phyloP scores from a whole-genome alignment of 805 yeast species.

The Yarrowia deformans region DNA sequence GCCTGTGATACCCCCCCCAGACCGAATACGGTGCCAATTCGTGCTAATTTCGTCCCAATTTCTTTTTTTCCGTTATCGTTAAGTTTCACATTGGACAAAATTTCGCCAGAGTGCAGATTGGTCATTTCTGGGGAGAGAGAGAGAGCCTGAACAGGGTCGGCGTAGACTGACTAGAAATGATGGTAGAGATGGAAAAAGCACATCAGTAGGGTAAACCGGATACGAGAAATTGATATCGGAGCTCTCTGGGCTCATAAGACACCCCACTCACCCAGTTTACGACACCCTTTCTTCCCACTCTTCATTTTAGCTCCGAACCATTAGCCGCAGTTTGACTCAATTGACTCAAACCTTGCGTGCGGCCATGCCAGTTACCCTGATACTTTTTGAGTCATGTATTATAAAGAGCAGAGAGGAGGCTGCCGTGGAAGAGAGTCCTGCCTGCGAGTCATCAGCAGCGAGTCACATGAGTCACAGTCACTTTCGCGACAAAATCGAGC shows the following conservation, averaged over 20 bases:
- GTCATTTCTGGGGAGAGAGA: too few relatives aligned
- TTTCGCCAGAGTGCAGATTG: too few relatives aligned
- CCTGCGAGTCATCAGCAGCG: neutral
- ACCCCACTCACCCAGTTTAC: neutral
- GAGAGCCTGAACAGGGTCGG: too few relatives aligned
- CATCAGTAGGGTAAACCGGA: neutral
- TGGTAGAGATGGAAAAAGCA: too few relatives aligned
- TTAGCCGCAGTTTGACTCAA: constrained; percentile 16
- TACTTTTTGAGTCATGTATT: constrained; percentile 28
- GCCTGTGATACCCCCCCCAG: neutral
- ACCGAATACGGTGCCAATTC: neutral
- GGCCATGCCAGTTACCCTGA: constrained; percentile 20
- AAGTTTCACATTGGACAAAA: neutral
- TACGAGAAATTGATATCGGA: neutral
- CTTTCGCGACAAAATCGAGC: neutral
- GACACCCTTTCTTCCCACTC: too few relatives aligned
- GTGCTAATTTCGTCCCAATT: neutral
- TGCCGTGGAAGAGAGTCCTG: neutral
- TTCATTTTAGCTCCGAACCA: neutral
- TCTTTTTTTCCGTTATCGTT: constrained; percentile 1
- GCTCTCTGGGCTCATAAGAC: neutral
- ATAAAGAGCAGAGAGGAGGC: neutral
- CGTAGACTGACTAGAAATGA: too few relatives aligned
- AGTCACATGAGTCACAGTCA: constrained; percentile 5
- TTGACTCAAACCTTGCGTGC: constrained; percentile 33